Conservation (phyloP, 345 rosid species). For the Gossypium arboreum region DNA sequence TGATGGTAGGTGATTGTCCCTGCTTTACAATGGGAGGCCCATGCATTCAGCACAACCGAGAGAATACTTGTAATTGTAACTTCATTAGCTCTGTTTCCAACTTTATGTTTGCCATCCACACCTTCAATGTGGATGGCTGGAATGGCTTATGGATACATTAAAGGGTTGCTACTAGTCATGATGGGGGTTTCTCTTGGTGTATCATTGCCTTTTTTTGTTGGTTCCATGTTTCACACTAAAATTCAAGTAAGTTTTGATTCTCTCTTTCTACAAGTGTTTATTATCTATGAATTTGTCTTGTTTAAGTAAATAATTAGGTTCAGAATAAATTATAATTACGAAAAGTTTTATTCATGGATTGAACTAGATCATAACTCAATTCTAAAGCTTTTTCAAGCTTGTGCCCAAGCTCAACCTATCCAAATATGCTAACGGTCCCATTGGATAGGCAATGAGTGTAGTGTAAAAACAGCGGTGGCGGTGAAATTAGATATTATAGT, state of each 20-base stretch:
- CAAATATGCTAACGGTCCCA: no score
- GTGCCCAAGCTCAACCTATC: no score
- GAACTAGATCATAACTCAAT: no score
- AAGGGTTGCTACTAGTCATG: constrained; percentile 27
- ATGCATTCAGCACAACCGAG: constrained; percentile 17
- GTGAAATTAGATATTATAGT: no score
- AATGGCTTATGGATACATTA: constrained; percentile 33
- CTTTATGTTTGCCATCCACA: constrained; percentile 31
- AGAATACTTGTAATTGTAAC: constrained; percentile 25
- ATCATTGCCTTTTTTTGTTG: constrained; percentile 35
- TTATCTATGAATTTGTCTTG: no score
- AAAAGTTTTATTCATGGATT: no score
- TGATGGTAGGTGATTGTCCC: constrained; percentile 29
- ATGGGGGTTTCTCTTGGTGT: constrained; percentile 28
- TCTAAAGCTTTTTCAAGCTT: no score
- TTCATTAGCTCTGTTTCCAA: constrained; percentile 25
- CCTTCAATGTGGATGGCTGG: constrained; percentile 48
- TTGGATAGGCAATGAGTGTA: no score
- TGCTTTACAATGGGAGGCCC: constrained; percentile 26
- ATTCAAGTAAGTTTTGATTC: constrained; percentile 22
- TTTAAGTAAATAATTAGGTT: no score
- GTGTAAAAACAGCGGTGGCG: no score
- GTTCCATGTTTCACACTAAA: constrained; percentile 26
- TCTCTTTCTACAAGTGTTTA: not conserved
- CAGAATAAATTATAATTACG: no score